Evolutionary conservation across 805 yeast species (phyloP).

Genomic region (Metschnikowia arizonensis): DNA sequence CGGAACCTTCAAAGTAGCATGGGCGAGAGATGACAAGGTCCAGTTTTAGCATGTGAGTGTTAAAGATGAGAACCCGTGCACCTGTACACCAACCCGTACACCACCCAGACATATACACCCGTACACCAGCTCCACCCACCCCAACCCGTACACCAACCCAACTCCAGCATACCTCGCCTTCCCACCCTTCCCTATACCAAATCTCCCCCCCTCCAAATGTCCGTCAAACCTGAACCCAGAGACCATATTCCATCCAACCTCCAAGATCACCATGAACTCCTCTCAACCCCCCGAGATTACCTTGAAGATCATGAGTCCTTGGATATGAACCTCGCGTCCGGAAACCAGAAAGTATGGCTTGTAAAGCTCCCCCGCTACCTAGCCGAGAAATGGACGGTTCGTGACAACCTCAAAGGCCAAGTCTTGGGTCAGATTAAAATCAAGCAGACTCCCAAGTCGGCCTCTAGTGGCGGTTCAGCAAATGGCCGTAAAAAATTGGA

Average conservation of each 20-base stretch:
- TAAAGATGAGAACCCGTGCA: slow-evolving; percentile 5
- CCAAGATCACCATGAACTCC: slow-evolving; percentile 29
- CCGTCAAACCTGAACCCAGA: slow-evolving; percentile 3
- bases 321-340: slow-evolving; percentile 64
- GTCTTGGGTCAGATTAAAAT: slow-evolving; percentile 79
- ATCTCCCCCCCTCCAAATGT: background rate
- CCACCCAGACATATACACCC: background rate
- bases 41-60: background rate
- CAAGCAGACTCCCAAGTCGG: slow-evolving; percentile 43
- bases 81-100: slow-evolving; percentile 2
- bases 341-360: slow-evolving; percentile 80
- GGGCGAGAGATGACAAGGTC: slow-evolving; percentile 40
- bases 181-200: too few relatives aligned
- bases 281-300: slow-evolving; percentile 43
- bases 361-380: slow-evolving; percentile 86
- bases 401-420: slow-evolving; percentile 61
- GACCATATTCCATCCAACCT: slow-evolving; percentile 9
- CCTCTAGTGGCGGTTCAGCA: background rate
- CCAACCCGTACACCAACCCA: background rate
- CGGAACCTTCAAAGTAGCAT: slow-evolving; percentile 37
- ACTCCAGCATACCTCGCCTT: too few relatives aligned
- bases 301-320: slow-evolving; percentile 61
- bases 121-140: background rate
- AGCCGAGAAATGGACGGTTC: slow-evolving; percentile 72
- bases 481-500: slow-evolving; percentile 28